Base-by-base conservation (phyloP, 345 rosid species). In the Sisymbrium irio region DNA sequence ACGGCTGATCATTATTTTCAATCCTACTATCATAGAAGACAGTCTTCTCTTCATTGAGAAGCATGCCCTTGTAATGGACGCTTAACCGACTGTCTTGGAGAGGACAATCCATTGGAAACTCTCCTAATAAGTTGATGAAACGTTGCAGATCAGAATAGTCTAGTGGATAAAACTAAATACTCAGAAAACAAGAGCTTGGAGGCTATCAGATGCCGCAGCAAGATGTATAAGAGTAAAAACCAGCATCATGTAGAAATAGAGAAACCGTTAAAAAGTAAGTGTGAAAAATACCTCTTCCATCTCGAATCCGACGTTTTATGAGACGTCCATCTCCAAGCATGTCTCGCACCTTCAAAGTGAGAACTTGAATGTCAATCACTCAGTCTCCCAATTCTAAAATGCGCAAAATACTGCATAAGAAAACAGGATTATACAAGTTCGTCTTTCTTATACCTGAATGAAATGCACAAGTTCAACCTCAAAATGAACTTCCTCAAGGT, bases 71-170 rank as follows among this genome's bases (percentile, higher is more conserved):
- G 83, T 86, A 92, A 80, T 95, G 98, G 60, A 89, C 91, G 11
- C 81, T 84, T 66, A 92, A 82, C 18, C 77, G 86, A 78, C 97
- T 87, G 75, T 89, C 97, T 70, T 92, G 90, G 69, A 95, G 99
- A 22, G 99, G 98, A 67, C 96, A 90, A 82, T 92, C 98, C 97
- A 95, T 95, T 3, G 99, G 99, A 86, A 95, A 95, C 55, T 95
- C 99, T 62, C 99, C 99, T 95, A 76, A 71, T 62, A 67, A 63
- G 27, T 58, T 39, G 36, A 37, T 40, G 42, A 72, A 30, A 58
- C 4, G 7, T 66, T 49, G 18, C 39, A 67, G 49, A 73, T 78
- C 68, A 72, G 74, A 72, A 61, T 17, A 73, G 58, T 36, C 18
- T 25, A 72, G 49, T 10, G 19, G 54, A 53, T 12, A 67, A 56